These are phyloP conservation scores for Rhododendron molle DNA, from an alignment of 148 eudicot species.

Conservation along the genomic window DNA sequence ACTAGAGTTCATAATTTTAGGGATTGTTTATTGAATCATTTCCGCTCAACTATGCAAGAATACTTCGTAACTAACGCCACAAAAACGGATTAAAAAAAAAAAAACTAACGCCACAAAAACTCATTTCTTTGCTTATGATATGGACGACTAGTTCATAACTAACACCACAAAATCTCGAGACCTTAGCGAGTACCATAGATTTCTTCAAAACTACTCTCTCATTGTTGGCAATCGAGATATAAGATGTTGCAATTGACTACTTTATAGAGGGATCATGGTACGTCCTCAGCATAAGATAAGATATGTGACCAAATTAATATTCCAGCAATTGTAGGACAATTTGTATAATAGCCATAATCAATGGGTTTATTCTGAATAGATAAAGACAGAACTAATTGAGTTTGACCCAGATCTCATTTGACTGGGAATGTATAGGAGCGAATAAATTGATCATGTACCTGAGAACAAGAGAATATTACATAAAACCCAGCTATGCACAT, in stretches of 20 bases:
- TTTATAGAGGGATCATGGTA: neutral
- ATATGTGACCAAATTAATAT: neutral
- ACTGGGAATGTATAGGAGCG: neutral
- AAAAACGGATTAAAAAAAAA: neutral
- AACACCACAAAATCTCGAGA: neutral
- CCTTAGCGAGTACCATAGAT: neutral
- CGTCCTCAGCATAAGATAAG: neutral
- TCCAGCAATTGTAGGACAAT: neutral
- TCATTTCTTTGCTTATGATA: too few relatives aligned
- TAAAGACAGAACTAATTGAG: neutral
- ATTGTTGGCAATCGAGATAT: neutral
- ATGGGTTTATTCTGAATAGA: neutral
- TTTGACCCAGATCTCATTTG: conserved; percentile 5
- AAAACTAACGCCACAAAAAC: too few relatives aligned
- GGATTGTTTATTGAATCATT: neutral
- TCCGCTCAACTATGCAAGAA: neutral
- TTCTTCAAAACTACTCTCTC: neutral
- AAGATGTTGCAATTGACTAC: neutral
- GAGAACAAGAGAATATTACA: neutral
- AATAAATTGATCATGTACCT: neutral
- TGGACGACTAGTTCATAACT: too few relatives aligned
- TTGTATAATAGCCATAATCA: neutral
- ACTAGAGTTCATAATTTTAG: neutral
- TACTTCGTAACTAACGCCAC: neutral
- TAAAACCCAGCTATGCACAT: neutral